Evolutionary conservation across 371 early-diverging fungal genomes (phyloP).

Genomic region (Haplosporangium sp.): DNA sequence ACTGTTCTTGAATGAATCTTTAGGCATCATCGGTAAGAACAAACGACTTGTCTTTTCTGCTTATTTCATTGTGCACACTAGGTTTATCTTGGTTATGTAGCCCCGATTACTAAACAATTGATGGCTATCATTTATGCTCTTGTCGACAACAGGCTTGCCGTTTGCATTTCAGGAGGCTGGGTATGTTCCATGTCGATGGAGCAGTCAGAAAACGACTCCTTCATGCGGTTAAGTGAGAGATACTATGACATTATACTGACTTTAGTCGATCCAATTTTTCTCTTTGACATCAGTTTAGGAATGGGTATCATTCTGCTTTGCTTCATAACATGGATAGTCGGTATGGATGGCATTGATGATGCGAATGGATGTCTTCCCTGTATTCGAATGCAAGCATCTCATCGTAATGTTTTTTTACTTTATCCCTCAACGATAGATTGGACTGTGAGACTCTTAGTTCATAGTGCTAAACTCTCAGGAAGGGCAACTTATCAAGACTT

Average conservation of each 20-base stretch:
- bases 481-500: conserved; percentile 81
- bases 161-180: conserved; percentile 59
- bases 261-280: not conserved
- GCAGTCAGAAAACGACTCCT: not conserved
- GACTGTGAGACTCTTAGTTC: conserved; percentile 79
- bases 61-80: no score
- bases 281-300: conserved; percentile 60
- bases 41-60: not conserved
- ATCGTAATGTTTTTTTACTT: not conserved
- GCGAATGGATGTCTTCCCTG: not conserved
- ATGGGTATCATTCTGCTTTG: conserved; percentile 73
- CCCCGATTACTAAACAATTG: no score
- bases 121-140: not conserved
- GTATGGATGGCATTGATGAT: conserved; percentile 52
- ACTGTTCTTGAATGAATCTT: not conserved
- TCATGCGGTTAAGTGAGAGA: not conserved
- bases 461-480: conserved; percentile 77
- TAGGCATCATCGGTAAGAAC: conserved; percentile 46
- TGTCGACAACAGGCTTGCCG: conserved; percentile 43
- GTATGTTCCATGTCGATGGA: conserved; percentile 9
- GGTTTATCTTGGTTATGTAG: no score
- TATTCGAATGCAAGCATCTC: not conserved
- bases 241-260: not conserved
- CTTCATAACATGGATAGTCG: conserved; percentile 71
- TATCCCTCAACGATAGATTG: conserved; percentile 61